These are phyloP conservation scores for Areca catechu DNA, from an alignment of 176 grass and related monocot species.

Conservation along the genomic window DNA sequence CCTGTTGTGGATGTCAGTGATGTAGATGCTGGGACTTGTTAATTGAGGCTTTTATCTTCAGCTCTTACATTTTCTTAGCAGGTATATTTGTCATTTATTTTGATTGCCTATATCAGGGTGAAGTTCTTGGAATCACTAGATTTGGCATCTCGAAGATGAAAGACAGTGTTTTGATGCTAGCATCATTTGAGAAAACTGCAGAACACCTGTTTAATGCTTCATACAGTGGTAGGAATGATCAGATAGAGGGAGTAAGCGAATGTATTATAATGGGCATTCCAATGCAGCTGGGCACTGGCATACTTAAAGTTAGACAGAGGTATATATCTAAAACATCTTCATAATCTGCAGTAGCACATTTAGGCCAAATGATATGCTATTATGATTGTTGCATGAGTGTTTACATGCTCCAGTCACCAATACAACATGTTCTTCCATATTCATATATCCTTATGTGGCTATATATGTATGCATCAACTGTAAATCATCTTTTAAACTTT, in stretches of 20 bases:
- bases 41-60: too few relatives aligned
- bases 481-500: background rate
- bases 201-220: constrained; percentile 96
- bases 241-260: constrained; percentile 85
- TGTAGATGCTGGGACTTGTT: background rate
- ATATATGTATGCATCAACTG: too few relatives aligned
- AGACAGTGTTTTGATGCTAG: constrained; percentile 81
- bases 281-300: constrained; percentile 88
- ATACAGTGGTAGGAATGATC: constrained; percentile 59
- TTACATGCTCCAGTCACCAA: background rate
- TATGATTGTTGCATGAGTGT: background rate
- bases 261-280: constrained; percentile 97
- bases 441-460: background rate
- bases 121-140: constrained; percentile 80
- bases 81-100: background rate
- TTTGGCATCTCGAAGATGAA: constrained; percentile 94
- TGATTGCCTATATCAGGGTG: constrained; percentile 58
- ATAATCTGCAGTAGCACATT: background rate
- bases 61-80: constrained; percentile 7
- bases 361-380: background rate
- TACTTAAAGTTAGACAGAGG: constrained; percentile 96
- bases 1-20: background rate
- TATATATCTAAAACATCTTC: constrained; percentile 8
- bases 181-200: constrained; percentile 89
- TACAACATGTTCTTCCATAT: background rate